phyloP scores from a whole-genome alignment of 2,329 filamentous ascomycete genomes.

The Podosphaera aphanis region DNA sequence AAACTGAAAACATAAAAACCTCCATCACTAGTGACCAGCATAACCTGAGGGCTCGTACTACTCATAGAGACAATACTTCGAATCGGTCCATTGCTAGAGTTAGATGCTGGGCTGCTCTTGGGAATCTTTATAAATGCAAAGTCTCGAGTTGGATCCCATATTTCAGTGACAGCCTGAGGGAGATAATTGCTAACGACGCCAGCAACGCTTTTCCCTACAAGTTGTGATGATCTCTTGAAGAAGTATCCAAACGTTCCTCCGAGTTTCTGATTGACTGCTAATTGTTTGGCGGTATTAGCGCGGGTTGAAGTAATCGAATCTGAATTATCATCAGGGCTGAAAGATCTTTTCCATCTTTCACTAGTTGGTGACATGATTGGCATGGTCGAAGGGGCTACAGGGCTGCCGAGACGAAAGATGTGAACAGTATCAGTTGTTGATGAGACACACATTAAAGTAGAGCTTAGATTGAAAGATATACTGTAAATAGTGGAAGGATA shows the following conservation, averaged over 20 bases:
- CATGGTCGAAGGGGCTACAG: slow-evolving; percentile 16
- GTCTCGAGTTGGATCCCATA: slow-evolving; percentile 87
- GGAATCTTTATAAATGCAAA: slow-evolving; percentile 94
- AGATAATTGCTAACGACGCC: slow-evolving; percentile 80
- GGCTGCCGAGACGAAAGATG: slow-evolving; percentile 58
- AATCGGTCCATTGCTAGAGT: slow-evolving; percentile 28
- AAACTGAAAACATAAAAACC: slow-evolving; percentile 90
- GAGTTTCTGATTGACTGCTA: slow-evolving; percentile 21
- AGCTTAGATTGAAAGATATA: slow-evolving; percentile 95
- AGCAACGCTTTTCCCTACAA: slow-evolving; percentile 71
- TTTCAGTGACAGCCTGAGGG: slow-evolving; percentile 81
- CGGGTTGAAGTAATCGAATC: slow-evolving; percentile 17
- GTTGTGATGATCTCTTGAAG: slow-evolving; percentile 80
- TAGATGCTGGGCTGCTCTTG: slow-evolving; percentile 23
- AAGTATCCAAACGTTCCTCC: slow-evolving; percentile 75
- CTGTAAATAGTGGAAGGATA: slow-evolving; percentile 92
- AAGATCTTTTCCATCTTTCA: slow-evolving; percentile 15
- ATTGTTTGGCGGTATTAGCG: slow-evolving; percentile 12
- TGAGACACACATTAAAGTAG: slow-evolving; percentile 80
- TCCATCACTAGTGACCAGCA: slow-evolving; percentile 93
- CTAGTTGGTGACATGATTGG: slow-evolving; percentile 15
- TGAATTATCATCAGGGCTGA: slow-evolving; percentile 30
- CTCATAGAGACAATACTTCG: slow-evolving; percentile 95
- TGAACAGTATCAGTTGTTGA: slow-evolving; percentile 93
- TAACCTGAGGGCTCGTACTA: slow-evolving; percentile 79